Percentiles rank a stretch among this genome's conserved stretches.
Conservation (phyloP, 495 filamentous ascomycete genomes). For the Penicillium soppii region DNA sequence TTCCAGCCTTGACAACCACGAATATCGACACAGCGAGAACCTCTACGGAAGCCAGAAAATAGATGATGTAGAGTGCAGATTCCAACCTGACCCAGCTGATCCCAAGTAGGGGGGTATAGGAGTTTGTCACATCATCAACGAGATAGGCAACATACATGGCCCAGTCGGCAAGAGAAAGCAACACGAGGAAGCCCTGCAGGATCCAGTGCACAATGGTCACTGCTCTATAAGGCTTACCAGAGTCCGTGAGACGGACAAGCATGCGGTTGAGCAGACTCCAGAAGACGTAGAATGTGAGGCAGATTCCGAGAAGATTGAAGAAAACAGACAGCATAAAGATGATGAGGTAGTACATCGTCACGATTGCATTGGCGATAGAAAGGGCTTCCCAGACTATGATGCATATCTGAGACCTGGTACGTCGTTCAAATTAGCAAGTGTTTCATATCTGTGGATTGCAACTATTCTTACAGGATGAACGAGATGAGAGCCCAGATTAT, state of each 20-base stretch:
- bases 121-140: background rate
- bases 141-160: constrained; percentile 12
- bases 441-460: background rate
- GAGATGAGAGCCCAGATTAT: constrained; percentile 5
- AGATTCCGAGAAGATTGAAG: constrained; percentile 11
- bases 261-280: constrained; percentile 21
- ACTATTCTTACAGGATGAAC: constrained; percentile 14
- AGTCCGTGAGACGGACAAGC: constrained; percentile 17
- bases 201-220: constrained; percentile 20
- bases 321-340: constrained; percentile 19
- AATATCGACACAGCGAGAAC: constrained; percentile 21
- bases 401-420: background rate
- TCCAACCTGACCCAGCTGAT: background rate
- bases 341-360: constrained; percentile 24
- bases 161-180: constrained; percentile 16
- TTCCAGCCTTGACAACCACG: constrained; percentile 20
- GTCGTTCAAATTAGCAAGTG: background rate
- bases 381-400: constrained; percentile 14
- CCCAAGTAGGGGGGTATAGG: background rate
- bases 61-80: constrained; percentile 11
- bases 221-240: constrained; percentile 15
- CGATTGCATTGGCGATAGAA: constrained; percentile 11
- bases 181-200: constrained; percentile 10
- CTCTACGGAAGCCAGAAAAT: constrained; percentile 17
- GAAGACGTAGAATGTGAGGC: constrained; percentile 21